Evolutionary conservation across 257 asterid genomes (phyloP).

Genomic region (Gardenia jasminoides): DNA sequence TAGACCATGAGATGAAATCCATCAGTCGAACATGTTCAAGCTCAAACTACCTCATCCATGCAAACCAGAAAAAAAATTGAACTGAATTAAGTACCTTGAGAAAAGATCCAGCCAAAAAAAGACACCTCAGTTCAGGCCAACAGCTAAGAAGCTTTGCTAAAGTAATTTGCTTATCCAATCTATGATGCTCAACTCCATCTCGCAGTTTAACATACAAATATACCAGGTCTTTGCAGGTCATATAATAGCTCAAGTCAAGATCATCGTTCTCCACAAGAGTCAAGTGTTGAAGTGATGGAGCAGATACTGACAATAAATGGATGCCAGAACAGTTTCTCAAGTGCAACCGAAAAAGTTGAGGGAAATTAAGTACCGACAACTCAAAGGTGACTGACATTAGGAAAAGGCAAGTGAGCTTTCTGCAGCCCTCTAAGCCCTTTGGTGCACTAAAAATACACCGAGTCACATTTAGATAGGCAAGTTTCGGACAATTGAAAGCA

Average conservation of each 20-base stretch:
- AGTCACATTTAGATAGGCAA: too few relatives aligned
- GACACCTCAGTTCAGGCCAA: neutral
- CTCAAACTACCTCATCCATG: too few relatives aligned
- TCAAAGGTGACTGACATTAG: neutral
- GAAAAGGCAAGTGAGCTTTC: neutral
- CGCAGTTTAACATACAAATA: rapidly evolving
- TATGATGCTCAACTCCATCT: neutral
- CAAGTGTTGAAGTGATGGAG: neutral
- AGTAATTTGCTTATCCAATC: neutral
- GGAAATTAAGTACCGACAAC: neutral
- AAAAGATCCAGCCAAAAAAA: neutral
- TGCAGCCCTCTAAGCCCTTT: too few relatives aligned
- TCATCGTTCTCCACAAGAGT: neutral
- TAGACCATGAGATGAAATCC: too few relatives aligned
- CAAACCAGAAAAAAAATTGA: too few relatives aligned
- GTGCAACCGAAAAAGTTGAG: neutral
- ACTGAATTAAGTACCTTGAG: neutral
- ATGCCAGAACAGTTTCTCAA: neutral
- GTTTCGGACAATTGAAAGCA: too few relatives aligned
- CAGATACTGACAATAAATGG: neutral
- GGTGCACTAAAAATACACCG: too few relatives aligned
- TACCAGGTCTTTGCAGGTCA: neutral
- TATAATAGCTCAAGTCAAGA: neutral
- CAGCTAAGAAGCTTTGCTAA: neutral
- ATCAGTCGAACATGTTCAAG: too few relatives aligned